phyloP scores from a whole-genome alignment of 2,329 filamentous ascomycete species.

The Fusarium sublunatum region DNA sequence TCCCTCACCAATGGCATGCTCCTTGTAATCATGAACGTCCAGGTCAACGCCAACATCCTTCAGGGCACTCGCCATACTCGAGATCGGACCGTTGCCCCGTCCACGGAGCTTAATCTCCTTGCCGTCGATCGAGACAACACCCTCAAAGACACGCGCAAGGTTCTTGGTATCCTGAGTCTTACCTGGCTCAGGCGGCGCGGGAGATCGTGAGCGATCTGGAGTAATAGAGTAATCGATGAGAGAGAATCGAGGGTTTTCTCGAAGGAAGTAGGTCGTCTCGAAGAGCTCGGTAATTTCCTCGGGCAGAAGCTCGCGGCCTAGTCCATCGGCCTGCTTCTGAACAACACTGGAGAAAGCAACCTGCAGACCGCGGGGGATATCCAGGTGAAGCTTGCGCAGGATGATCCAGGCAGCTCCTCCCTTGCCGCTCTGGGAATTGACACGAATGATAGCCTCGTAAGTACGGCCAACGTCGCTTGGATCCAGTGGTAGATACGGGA shows the following conservation, averaged over 20 bases:
- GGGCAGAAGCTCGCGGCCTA: slow-evolving; percentile 85
- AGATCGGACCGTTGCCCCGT: slow-evolving; percentile 90
- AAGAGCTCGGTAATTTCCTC: slow-evolving; percentile 90
- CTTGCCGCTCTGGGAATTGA: slow-evolving; percentile 97
- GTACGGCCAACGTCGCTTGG: slow-evolving; percentile 92
- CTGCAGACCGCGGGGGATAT: slow-evolving; percentile 91
- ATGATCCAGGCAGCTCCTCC: slow-evolving; percentile 96
- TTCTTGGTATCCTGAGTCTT: slow-evolving; percentile 82
- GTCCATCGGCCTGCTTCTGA: slow-evolving; percentile 80
- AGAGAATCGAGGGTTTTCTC: slow-evolving; percentile 83
- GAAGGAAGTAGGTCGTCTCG: slow-evolving; percentile 86
- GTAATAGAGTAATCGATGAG: slow-evolving; percentile 93
- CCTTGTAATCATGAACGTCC: slow-evolving; percentile 95
- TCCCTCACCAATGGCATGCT: slow-evolving; percentile 86
- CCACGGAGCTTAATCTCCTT: slow-evolving; percentile 82
- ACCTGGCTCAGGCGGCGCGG: slow-evolving; percentile 73
- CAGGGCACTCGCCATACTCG: slow-evolving; percentile 85
- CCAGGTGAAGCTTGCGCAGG: slow-evolving; percentile 86
- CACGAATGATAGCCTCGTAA: slow-evolving; percentile 98
- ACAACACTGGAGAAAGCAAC: slow-evolving; percentile 91
- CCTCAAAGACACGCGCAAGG: slow-evolving; percentile 83
- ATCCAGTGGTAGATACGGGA: slow-evolving; percentile 93
- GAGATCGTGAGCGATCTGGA: slow-evolving; percentile 81
- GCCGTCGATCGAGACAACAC: slow-evolving; percentile 85
- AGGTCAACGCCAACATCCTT: slow-evolving; percentile 82